Percentiles rank a stretch among this genome's conserved stretches.
phyloP scores from a whole-genome alignment of 371 early-diverging fungal species.

The Mucor circinelloides region DNA sequence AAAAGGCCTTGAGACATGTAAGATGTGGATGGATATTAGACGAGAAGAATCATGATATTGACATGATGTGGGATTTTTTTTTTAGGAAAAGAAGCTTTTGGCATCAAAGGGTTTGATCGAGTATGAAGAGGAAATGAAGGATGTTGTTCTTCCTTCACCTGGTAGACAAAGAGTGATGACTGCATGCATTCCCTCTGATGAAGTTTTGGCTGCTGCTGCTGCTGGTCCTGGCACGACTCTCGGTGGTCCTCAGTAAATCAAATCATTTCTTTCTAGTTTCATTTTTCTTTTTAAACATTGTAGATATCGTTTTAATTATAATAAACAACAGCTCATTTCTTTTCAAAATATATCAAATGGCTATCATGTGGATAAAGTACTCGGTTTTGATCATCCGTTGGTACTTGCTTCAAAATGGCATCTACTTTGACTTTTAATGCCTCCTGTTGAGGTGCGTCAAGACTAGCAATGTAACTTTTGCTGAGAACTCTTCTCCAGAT shows the following conservation, averaged over 20 bases:
- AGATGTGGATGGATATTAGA: neutral
- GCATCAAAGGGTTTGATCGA: constrained; percentile 39
- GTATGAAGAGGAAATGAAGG: constrained; percentile 52
- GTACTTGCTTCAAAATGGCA: constrained; percentile 9
- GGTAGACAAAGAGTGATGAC: constrained; percentile 37
- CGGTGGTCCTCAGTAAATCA: constrained; percentile 38
- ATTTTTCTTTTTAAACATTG: neutral
- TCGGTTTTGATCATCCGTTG: constrained; percentile 13
- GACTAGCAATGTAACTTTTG: constrained; percentile 44
- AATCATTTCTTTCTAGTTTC: neutral
- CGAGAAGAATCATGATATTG: neutral
- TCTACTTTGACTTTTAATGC: constrained; percentile 13
- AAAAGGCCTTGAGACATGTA: constrained; percentile 43
- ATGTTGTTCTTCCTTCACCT: constrained; percentile 30
- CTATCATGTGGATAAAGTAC: constrained; percentile 36
- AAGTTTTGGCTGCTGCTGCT: constrained; percentile 49
- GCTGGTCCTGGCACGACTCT: constrained; percentile 51
- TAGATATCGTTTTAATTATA: constrained; percentile 1
- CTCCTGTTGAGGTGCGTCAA: constrained; percentile 25
- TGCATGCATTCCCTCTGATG: constrained; percentile 36
- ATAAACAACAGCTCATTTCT: constrained; percentile 2
- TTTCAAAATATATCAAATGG: constrained; percentile 25
- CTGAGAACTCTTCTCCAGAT: constrained; percentile 38
- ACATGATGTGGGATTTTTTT: neutral
- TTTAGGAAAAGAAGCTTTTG: constrained; percentile 41